These are phyloP conservation scores for Ophiocordyceps sinensis DNA, from an alignment of 2,329 filamentous ascomycete genomes.

Conservation along the genomic window DNA sequence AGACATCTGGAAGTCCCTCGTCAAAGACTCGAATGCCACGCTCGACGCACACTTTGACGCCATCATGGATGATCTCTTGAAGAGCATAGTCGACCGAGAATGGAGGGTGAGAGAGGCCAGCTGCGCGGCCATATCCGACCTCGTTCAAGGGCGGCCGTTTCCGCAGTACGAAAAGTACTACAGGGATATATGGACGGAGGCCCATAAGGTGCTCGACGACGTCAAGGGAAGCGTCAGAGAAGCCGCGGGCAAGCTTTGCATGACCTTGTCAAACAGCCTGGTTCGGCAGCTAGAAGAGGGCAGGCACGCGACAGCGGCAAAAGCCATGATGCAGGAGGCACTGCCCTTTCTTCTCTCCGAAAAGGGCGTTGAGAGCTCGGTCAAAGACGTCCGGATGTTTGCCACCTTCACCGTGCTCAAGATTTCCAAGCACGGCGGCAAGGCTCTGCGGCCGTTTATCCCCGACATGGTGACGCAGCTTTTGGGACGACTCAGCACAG, in stretches of 20 bases:
- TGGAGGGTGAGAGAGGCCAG: slow-evolving; percentile 90
- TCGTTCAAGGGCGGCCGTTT: slow-evolving; percentile 68
- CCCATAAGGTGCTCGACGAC: slow-evolving; percentile 87
- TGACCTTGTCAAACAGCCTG: slow-evolving; percentile 70
- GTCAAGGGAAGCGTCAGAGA: slow-evolving; percentile 82
- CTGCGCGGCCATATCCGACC: slow-evolving; percentile 76
- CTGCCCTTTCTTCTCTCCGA: slow-evolving; percentile 83
- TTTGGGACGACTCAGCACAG: slow-evolving; percentile 66
- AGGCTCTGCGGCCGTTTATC: slow-evolving; percentile 64
- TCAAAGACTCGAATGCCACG: slow-evolving; percentile 68
- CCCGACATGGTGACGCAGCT: slow-evolving; percentile 69
- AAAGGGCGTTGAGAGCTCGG: slow-evolving; percentile 77
- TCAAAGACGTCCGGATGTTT: slow-evolving; percentile 75
- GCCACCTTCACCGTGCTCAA: slow-evolving; percentile 72
- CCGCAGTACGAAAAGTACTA: slow-evolving; percentile 73
- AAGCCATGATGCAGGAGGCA: slow-evolving; percentile 70
- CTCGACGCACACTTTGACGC: slow-evolving; percentile 73
- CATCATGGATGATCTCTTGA: slow-evolving; percentile 78
- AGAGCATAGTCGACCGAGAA: slow-evolving; percentile 76
- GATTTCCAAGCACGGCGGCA: slow-evolving; percentile 80
- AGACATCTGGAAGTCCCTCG: slow-evolving; percentile 92
- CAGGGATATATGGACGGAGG: slow-evolving; percentile 67
- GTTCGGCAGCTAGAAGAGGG: slow-evolving; percentile 76
- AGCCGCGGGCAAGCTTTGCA: slow-evolving; percentile 69
- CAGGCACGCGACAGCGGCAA: slow-evolving; percentile 52